A percentile compares a stretch with the other conserved stretches of the same genome.
These are phyloP conservation scores for Groenewaldozyma tartarivorans DNA, from an alignment of 805 yeast species.

Conservation along the genomic window DNA sequence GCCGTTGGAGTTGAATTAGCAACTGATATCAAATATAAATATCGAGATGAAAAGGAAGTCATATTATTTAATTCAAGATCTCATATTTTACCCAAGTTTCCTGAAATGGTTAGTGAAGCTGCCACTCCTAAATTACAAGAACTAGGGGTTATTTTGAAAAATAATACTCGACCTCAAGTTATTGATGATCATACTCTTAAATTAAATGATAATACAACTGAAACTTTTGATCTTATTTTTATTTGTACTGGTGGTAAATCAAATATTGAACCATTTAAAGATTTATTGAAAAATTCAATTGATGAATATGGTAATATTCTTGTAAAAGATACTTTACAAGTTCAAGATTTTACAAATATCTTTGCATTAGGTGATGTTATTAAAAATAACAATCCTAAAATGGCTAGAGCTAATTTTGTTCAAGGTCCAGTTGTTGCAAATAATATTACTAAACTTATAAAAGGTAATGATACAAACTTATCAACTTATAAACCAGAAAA, in stretches of 20 bases:
- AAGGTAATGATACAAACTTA: not conserved
- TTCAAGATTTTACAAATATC: constrained; percentile 3
- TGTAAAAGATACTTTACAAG: constrained; percentile 6
- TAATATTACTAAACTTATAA: constrained; percentile 3
- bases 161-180: constrained; percentile 6
- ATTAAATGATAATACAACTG: constrained; percentile 2
- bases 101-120: constrained; percentile 1
- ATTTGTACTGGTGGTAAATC: constrained; percentile 7
- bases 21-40: constrained; percentile 8
- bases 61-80: constrained; percentile 5
- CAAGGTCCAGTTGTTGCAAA: constrained; percentile 7
- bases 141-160: constrained; percentile 2
- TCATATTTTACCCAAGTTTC: constrained; percentile 6
- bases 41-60: constrained; percentile 5
- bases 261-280: constrained; percentile 1
- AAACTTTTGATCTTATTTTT: constrained; percentile 8
- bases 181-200: constrained; percentile 1
- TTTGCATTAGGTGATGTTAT: constrained; percentile 12
- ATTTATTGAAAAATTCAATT: not conserved
- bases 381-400: constrained; percentile 7
- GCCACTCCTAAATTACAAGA: constrained; percentile 1
- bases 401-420: constrained; percentile 10
- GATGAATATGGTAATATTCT: not conserved
- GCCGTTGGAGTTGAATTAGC: constrained; percentile 13
- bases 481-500: constrained; percentile 1